These are phyloP conservation scores for Brassica napus DNA, from an alignment of 345 rosid species.

Conservation along the genomic window Da-Ae NC_063434.1:20498001-20498500, in stretches of 20 bases:
- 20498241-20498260: not conserved
- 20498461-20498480: not conserved
- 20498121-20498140: not conserved
- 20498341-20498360: slow-evolving; percentile 6
- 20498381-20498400: slow-evolving; percentile 5
- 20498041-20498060: not conserved
- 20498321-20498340: not conserved
- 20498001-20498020: not conserved
- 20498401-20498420: not conserved
- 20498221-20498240: not conserved
- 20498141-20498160: slow-evolving; percentile 1
- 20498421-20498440: not conserved
- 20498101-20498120: not conserved
- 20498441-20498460: slow-evolving; percentile 1
- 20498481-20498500: not conserved
- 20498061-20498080: not conserved
- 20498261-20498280: not conserved
- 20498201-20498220: not conserved
- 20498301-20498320: slow-evolving; percentile 1
- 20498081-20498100: not conserved
- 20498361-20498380: slow-evolving; percentile 2
- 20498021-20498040: not conserved
- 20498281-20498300: slow-evolving; percentile 11
- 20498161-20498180: slow-evolving; percentile 21
- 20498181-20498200: not conserved